Base-by-base conservation (phyloP, 2,329 filamentous ascomycete genomes). In the Colletotrichum sp. region DNA sequence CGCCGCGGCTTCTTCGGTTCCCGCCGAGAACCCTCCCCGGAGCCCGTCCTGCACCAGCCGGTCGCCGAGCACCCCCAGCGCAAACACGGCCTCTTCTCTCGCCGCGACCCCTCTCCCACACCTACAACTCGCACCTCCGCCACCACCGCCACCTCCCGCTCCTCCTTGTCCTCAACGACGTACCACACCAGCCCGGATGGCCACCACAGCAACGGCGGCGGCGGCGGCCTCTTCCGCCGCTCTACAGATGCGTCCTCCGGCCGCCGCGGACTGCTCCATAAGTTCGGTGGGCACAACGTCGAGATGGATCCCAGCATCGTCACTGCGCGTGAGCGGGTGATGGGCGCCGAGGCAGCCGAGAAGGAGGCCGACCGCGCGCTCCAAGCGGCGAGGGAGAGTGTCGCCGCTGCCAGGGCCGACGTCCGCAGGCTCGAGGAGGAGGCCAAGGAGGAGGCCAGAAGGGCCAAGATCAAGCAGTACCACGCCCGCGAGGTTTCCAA, bases 391-490 rank as follows among this genome's bases (percentile, higher is more conserved):
- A 87, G 90, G 69, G 80, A 87, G 71, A 89, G 90, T 3, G 93
- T 94, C 1, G 87, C 89, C 30, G 91, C 93, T 78, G 93, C 93
- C 0, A 86, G 90, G 36, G 92, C 92, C 61, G 89, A 94, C 77
- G 91, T 94, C 3, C 90, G 89, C 84, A 84, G 87, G 16, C 84
- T 94, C 6, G 93, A 94, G 86, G 82, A 88, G 67, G 93, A 94
- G 84, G 93, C 93, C 2, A 88, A 88, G 79, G 92, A 93, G 83
- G 92, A 93, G 81, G 90, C 92, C 3, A 86, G 92, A 26, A 83
- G 89, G 57, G 93, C 93, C 3, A 93, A 92, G 88, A 90, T 94
- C 67, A 94, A 94, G 89, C 89, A 93, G 83, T 87, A 88, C 68
- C 91, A 94, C 80, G 93, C 92, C 2, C 88, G 87, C 79, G 90